Base-by-base conservation (phyloP, 768 basidiomycete genomes). In the Russula compacta region DNA sequence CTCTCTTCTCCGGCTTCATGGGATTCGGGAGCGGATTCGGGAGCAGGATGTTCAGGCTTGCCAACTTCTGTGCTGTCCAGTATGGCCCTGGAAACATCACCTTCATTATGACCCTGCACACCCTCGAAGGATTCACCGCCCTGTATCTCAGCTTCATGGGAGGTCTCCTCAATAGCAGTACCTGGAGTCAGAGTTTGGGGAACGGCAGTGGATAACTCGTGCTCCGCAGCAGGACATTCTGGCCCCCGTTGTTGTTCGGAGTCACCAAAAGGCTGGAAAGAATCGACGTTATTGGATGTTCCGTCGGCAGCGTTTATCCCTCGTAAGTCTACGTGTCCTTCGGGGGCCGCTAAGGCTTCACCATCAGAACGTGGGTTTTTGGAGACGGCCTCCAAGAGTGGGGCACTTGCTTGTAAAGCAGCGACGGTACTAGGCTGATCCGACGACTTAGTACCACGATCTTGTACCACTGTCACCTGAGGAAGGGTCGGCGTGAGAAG, bases 1-100 rank as follows among this genome's bases (percentile, higher is more conserved):
- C 42, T 56, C 19, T 55, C 57, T 33, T 42, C 54, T 24, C 17
- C 46, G 7, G n/a, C 40, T 56, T 57, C 55, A 24, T 57, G 50
- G 7, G 43, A 35, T 29, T 57, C 60, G n/a, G 14, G 1, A 33
- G 15, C 8, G 10, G 43, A 35, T 29, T 57, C 60, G n/a, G n/a
- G 1, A 33, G 15, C 8, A 24, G 35, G 50, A 11, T 2, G 52
- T 14, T 47, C 44, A 42, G 44, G 38, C 21, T 60, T 53, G 33
- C 39, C 40, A 24, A 35, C 17, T 35, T 48, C 61, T 7, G n/a
- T 24, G 3, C 17, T n/a, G n/a, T 54, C 52, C 2, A 38, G 33
- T 15, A n/a, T 46, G 12, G 33, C 38, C 40, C 21, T 44, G 29
- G 47, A 33, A 42, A 42, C 15, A 11, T 48, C 51, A 48, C 36